Percentiles rank a stretch among this genome's conserved stretches.
Evolutionary conservation across 768 basidiomycete species (phyloP).

Genomic region (Kwoniella dendrophila): DNA sequence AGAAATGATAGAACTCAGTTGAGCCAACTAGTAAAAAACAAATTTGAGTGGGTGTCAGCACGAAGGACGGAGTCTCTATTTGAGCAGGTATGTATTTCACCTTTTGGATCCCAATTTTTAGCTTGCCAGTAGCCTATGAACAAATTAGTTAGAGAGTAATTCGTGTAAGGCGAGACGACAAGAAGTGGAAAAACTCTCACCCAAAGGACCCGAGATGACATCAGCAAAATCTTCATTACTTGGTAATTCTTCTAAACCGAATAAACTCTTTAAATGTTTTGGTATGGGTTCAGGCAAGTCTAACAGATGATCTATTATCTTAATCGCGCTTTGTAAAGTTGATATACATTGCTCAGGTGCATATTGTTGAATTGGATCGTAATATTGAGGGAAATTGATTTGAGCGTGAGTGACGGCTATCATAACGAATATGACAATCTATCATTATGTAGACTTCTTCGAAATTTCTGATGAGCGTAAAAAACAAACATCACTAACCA

Average conservation of each 20-base stretch:
- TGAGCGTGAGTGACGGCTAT: slow-evolving; percentile 81
- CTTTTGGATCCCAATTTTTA: slow-evolving; percentile 80
- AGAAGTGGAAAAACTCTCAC: slow-evolving; percentile 19
- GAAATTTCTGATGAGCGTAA: no score
- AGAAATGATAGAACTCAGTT: slow-evolving; percentile 46
- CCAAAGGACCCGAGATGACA: slow-evolving; percentile 50
- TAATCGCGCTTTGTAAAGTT: slow-evolving; percentile 37
- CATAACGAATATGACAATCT: background rate
- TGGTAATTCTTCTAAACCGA: slow-evolving; percentile 68
- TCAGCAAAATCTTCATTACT: slow-evolving; percentile 61
- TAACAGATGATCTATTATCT: slow-evolving; percentile 40
- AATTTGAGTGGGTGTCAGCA: background rate
- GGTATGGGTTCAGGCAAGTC: slow-evolving; percentile 56
- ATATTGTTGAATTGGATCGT: slow-evolving; percentile 71
- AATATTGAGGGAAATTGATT: slow-evolving; percentile 82
- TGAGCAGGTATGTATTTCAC: slow-evolving; percentile 23
- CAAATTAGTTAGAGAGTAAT: background rate
- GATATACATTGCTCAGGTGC: slow-evolving; percentile 60
- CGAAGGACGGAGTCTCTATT: background rate
- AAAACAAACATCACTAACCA: slow-evolving; percentile 56
- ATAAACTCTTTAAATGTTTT: slow-evolving; percentile 67
- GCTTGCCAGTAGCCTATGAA: slow-evolving; percentile 69
- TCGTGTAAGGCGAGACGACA: background rate
- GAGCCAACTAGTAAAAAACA: slow-evolving; percentile 43
- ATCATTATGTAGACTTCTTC: background rate